A percentile compares a stretch with the other conserved stretches of the same genome.
phyloP scores from a whole-genome alignment of 345 rosid genomes.

The Cochlearia excelsa region DNA sequence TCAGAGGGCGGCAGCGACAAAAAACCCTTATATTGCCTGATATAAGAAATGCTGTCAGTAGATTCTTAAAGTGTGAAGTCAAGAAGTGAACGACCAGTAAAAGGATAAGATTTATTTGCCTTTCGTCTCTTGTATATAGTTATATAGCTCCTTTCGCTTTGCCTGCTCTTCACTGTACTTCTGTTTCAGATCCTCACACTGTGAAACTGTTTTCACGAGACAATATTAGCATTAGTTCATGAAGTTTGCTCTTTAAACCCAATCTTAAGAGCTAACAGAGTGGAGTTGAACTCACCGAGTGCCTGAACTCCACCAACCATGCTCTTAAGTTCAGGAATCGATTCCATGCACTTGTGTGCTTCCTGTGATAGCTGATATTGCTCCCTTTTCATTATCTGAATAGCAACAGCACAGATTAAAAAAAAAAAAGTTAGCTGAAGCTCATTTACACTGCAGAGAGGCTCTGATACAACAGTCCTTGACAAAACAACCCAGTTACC shows the following conservation, averaged over 20 bases:
- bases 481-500: slow-evolving; percentile 38
- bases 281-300: slow-evolving; percentile 53
- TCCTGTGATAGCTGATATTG: slow-evolving; percentile 69
- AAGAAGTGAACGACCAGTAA: slow-evolving; percentile 17
- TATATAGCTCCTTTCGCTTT: slow-evolving; percentile 84
- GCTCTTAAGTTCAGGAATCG: slow-evolving; percentile 71
- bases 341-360: slow-evolving; percentile 78
- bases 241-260: slow-evolving; percentile 11
- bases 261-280: slow-evolving; percentile 1
- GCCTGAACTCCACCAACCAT: slow-evolving; percentile 90
- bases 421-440: not conserved
- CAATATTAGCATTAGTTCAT: slow-evolving; percentile 24
- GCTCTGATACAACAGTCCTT: slow-evolving; percentile 2
- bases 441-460: slow-evolving; percentile 3
- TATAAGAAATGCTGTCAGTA: slow-evolving; percentile 25
- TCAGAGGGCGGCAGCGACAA: slow-evolving; percentile 90
- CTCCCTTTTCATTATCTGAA: slow-evolving; percentile 78
- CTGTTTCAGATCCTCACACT: slow-evolving; percentile 83
- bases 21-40: slow-evolving; percentile 96
- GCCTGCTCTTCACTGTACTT: slow-evolving; percentile 82
- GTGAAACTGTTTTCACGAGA: slow-evolving; percentile 55
- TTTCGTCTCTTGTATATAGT: slow-evolving; percentile 86
- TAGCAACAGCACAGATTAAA: slow-evolving; percentile 14
- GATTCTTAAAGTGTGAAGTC: slow-evolving; percentile 2
- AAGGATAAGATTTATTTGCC: slow-evolving; percentile 36